Conservation (phyloP, 257 asterid genomes). For the Solanum clarkiae region DNA sequence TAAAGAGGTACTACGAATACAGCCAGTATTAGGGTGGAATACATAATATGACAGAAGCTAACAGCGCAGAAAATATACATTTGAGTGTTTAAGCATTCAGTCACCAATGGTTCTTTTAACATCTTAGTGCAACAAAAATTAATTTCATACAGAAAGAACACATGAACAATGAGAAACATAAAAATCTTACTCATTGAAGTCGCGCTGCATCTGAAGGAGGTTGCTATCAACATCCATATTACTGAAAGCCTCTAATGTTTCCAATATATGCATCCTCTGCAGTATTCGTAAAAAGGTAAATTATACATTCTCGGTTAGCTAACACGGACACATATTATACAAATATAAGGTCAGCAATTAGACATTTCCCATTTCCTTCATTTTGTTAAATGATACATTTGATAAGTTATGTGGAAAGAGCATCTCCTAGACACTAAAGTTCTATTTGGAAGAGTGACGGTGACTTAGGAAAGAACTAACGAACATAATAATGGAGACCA, state of each 20-base stretch:
- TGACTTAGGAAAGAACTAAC: not conserved
- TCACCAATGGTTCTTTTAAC: not conserved
- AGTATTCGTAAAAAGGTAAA: not conserved
- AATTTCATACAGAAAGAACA: not conserved
- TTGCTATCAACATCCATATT: constrained; percentile 37
- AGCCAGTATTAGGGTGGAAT: not conserved
- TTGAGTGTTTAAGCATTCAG: not conserved
- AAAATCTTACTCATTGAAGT: constrained; percentile 73
- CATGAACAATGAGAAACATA: not conserved
- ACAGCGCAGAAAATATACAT: not conserved
- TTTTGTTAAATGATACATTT: not conserved
- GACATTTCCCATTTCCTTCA: not conserved
- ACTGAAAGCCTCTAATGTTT: constrained; percentile 65
- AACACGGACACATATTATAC: not conserved
- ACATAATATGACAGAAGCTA: not conserved
- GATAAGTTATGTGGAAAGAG: not conserved
- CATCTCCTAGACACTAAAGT: not conserved
- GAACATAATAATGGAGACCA: not conserved
- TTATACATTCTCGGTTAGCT: not conserved
- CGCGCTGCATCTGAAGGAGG: constrained; percentile 50
- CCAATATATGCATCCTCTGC: constrained; percentile 78
- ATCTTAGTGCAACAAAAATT: not conserved
- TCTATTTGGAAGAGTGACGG: not conserved
- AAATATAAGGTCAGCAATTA: not conserved
- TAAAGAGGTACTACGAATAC: not conserved